Percentiles rank a stretch among this genome's conserved stretches.
Conservation (phyloP, 768 basidiomycete species). For the Hortiboletus flavorubellus region DNA sequence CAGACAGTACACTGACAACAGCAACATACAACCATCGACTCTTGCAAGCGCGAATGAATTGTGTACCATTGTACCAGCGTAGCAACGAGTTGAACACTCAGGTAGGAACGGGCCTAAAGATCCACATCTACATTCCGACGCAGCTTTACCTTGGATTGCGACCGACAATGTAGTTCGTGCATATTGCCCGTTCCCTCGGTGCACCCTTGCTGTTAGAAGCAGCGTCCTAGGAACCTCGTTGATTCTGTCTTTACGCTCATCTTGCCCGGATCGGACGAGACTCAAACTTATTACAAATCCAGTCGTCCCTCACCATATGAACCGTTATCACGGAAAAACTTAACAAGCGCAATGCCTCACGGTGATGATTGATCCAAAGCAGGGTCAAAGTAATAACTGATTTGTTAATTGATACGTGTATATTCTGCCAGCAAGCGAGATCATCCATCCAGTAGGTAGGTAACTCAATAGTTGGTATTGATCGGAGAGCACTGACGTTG, state of each 20-base stretch:
- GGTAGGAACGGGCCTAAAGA: too few relatives aligned
- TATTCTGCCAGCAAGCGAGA: not conserved
- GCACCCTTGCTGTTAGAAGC: not conserved
- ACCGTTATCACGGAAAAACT: not conserved
- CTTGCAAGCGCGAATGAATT: not conserved
- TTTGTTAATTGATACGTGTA: not conserved
- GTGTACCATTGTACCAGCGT: not conserved
- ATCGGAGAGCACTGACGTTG: constrained; percentile 1
- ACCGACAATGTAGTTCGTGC: not conserved
- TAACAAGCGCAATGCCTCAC: not conserved
- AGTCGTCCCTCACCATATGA: not conserved
- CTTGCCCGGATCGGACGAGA: not conserved
- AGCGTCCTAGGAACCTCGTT: not conserved
- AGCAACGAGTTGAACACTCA: too few relatives aligned
- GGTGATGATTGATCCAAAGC: too few relatives aligned
- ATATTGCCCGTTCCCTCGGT: not conserved
- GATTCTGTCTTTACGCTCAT: not conserved
- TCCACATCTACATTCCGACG: not conserved
- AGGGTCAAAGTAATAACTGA: too few relatives aligned
- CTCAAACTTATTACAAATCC: not conserved
- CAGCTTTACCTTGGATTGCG: not conserved
- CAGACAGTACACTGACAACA: not conserved
- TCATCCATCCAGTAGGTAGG: not conserved
- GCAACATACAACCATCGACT: not conserved
- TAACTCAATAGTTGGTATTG: not conserved